phyloP scores from a whole-genome alignment of 352 stramenopile species.

The Phytophthora meadii region DNA sequence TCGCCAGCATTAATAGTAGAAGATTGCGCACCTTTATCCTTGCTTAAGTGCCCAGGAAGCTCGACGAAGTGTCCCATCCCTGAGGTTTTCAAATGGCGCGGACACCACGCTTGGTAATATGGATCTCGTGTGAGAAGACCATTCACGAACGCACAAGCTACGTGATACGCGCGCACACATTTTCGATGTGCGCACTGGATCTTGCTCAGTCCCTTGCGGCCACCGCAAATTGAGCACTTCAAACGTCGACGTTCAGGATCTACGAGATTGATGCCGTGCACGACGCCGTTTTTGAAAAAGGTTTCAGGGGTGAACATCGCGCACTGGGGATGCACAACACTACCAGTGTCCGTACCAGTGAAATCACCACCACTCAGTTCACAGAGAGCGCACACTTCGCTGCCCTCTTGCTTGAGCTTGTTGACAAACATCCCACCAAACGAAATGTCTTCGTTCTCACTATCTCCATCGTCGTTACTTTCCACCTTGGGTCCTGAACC shows the following conservation, averaged over 20 bases:
- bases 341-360: conserved; percentile 63
- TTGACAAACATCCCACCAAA: conserved; percentile 83
- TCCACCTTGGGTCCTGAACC: conserved; percentile 15
- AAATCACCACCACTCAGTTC: conserved; percentile 82
- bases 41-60: conserved; percentile 67
- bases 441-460: conserved; percentile 62
- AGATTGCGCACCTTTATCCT: conserved; percentile 10
- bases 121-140: conserved; percentile 67
- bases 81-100: conserved; percentile 77
- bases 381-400: conserved; percentile 75
- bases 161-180: conserved; percentile 71
- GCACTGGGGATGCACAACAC: conserved; percentile 78
- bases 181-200: conserved; percentile 79
- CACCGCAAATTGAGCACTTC: conserved; percentile 68
- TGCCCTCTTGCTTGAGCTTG: conserved; percentile 74
- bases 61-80: conserved; percentile 72
- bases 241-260: conserved; percentile 55
- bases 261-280: conserved; percentile 66
- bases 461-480: conserved; percentile 36
- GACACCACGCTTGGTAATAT: conserved; percentile 79
- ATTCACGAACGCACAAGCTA: conserved; percentile 78
- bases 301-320: conserved; percentile 88
- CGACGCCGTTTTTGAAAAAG: conserved; percentile 76
- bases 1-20: neutral
- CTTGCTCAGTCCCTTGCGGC: conserved; percentile 77